These are phyloP conservation scores for Termitomyces sp. DNA, from an alignment of 768 basidiomycete genomes.

Conservation along the genomic window DNA sequence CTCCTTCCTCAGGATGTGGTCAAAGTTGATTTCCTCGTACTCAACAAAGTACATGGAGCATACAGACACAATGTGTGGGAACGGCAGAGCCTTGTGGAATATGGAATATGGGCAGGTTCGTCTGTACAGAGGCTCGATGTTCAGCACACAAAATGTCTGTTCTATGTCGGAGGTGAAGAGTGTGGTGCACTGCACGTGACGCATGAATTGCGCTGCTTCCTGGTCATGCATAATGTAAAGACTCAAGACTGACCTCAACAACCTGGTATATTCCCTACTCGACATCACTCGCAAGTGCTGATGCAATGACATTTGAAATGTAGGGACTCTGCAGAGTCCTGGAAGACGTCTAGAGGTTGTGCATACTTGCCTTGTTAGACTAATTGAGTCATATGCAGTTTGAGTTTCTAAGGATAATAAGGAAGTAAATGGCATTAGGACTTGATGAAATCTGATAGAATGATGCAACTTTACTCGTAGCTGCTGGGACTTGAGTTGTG, in stretches of 20 bases:
- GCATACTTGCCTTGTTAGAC: neutral
- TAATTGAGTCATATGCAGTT: no score
- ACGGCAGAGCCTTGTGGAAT: conserved; percentile 44
- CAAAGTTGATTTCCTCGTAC: conserved; percentile 97
- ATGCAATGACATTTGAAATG: conserved; percentile 77
- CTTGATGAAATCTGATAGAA: no score
- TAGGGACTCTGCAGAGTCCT: conserved; percentile 94
- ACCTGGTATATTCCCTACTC: conserved; percentile 96
- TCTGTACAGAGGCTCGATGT: conserved; percentile 93
- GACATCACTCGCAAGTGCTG: conserved; percentile 88
- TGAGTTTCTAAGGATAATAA: no score
- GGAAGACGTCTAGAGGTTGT: conserved; percentile 1
- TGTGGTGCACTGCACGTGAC: conserved; percentile 87
- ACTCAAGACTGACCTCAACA: conserved; percentile 58
- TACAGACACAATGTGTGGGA: conserved; percentile 42
- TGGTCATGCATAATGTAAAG: conserved; percentile 25
- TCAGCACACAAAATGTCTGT: conserved; percentile 87
- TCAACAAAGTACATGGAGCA: conserved; percentile 89
- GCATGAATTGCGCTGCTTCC: conserved; percentile 97
- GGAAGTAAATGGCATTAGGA: no score
- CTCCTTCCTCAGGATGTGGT: conserved; percentile 81
- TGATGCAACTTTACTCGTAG: no score
- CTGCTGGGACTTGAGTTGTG: no score
- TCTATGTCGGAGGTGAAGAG: conserved; percentile 90
- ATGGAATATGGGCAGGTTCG: conserved; percentile 56